A percentile compares a stretch with the other conserved stretches of the same genome.
phyloP scores from a whole-genome alignment of 192 early-diverging fungal species.

The Linnemannia elongata region DNA sequence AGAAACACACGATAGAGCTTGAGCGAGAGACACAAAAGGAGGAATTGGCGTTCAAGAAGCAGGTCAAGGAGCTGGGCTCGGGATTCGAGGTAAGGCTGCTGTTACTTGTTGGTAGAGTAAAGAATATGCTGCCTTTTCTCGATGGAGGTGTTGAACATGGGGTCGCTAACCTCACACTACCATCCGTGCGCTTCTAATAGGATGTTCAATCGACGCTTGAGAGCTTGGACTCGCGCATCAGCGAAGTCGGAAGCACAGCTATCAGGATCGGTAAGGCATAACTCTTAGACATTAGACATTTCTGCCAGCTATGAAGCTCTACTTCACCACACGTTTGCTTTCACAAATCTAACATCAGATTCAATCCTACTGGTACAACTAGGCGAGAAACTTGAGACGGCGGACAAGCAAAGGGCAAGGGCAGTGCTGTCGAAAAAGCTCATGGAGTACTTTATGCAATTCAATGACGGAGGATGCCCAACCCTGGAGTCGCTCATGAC shows the following conservation, averaged over 20 bases:
- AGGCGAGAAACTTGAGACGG: conserved; percentile 97
- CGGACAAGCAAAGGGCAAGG: conserved; percentile 91
- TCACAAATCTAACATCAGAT: not conserved
- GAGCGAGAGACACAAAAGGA: conserved; percentile 83
- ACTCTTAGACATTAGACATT: not conserved
- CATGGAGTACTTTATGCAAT: conserved; percentile 94
- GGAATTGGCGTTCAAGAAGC: conserved; percentile 80
- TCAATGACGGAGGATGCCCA: conserved; percentile 80
- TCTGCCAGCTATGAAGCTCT: not conserved
- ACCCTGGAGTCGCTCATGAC: conserved; percentile 82
- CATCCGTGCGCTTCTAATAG: conserved; percentile 53
- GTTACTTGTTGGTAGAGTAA: not conserved
- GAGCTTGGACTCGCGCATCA: conserved; percentile 87
- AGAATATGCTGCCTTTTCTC: not conserved
- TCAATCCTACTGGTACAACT: not conserved
- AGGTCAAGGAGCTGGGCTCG: conserved; percentile 81
- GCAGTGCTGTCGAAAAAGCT: conserved; percentile 92
- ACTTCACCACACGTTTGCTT: not conserved
- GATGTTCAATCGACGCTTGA: conserved; percentile 92
- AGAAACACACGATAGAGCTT: conserved; percentile 86
- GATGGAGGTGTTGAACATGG: not conserved
- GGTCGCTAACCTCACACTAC: not conserved
- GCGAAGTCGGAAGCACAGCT: conserved; percentile 96
- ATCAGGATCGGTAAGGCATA: conserved; percentile 83
- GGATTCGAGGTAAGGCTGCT: conserved; percentile 80